These are phyloP conservation scores for Jamesozyma rosinii DNA, from an alignment of 805 yeast species.

Conservation along the genomic window DNA sequence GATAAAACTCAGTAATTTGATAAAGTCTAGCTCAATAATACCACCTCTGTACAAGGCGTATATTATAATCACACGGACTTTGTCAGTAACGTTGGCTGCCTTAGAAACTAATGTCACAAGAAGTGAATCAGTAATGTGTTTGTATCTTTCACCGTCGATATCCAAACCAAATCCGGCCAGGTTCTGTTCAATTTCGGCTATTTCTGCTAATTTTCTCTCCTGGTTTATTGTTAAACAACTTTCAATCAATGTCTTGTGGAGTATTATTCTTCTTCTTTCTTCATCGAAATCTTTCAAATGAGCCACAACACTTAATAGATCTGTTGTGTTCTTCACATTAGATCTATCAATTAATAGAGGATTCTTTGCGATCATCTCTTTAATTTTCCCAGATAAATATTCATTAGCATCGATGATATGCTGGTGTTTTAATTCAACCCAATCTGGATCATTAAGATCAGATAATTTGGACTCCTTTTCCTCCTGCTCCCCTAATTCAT, in stretches of 20 bases:
- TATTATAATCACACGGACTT: conserved; percentile 60
- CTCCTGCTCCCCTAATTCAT: conserved; percentile 40
- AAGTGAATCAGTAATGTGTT: conserved; percentile 52
- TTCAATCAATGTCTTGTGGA: conserved; percentile 55
- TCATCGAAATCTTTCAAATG: conserved; percentile 58
- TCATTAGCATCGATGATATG: conserved; percentile 73
- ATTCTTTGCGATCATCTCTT: conserved; percentile 59
- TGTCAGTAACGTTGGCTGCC: conserved; percentile 50
- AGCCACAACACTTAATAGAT: conserved; percentile 67
- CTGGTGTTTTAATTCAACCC: conserved; percentile 61
- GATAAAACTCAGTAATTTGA: conserved; percentile 55
- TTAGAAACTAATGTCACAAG: conserved; percentile 44
- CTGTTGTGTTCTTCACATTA: conserved; percentile 56
- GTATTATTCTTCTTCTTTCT: conserved; percentile 50
- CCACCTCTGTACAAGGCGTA: conserved; percentile 82
- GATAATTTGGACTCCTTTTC: conserved; percentile 41
- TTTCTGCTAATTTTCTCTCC: conserved; percentile 50
- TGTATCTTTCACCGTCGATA: conserved; percentile 54
- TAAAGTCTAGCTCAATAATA: conserved; percentile 59
- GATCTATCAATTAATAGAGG: conserved; percentile 65
- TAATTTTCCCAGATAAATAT: conserved; percentile 45
- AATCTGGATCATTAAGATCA: conserved; percentile 52
- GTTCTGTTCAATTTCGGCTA: conserved; percentile 81
- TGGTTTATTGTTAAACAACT: conserved; percentile 55
- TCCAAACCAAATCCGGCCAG: conserved; percentile 65